A percentile compares a stretch with the other conserved stretches of the same genome.
Evolutionary conservation across 2,329 filamentous ascomycete species (phyloP).

Genomic region (Fusarium coffeatum): DNA sequence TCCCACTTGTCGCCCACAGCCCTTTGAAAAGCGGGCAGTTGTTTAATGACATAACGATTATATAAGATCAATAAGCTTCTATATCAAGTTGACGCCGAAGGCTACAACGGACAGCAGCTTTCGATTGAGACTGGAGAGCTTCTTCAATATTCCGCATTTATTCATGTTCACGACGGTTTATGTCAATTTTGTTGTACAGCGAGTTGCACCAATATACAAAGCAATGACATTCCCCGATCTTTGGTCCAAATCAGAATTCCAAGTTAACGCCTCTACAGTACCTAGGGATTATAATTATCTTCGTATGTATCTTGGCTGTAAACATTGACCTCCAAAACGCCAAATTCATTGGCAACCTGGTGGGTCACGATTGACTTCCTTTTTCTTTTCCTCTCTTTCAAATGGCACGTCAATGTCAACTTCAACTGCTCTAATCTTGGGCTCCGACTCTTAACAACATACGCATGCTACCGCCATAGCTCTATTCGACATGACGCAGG

Average conservation of each 20-base stretch:
- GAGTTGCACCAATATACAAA: too few relatives aligned
- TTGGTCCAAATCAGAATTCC: too few relatives aligned
- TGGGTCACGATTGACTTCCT: too few relatives aligned
- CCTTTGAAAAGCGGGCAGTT: slow-evolving; percentile 9
- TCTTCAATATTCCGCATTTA: background rate
- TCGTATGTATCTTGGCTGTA: background rate
- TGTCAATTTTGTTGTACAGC: too few relatives aligned
- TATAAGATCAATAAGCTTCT: background rate
- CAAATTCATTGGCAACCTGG: background rate
- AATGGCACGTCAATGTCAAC: too few relatives aligned
- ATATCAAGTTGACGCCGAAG: background rate
- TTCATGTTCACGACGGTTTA: background rate
- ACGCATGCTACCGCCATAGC: background rate
- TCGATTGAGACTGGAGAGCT: background rate
- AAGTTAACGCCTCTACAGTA: too few relatives aligned
- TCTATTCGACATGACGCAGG: background rate
- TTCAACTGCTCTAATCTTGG: background rate
- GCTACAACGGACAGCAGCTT: background rate
- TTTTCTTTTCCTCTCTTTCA: too few relatives aligned
- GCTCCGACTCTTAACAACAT: too few relatives aligned
- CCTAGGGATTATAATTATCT: background rate
- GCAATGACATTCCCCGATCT: too few relatives aligned
- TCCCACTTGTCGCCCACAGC: background rate
- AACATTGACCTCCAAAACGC: background rate
- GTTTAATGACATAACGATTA: background rate